These are phyloP conservation scores for Carallia pectinifolia DNA, from an alignment of 345 rosid genomes.

Conservation along the genomic window DNA sequence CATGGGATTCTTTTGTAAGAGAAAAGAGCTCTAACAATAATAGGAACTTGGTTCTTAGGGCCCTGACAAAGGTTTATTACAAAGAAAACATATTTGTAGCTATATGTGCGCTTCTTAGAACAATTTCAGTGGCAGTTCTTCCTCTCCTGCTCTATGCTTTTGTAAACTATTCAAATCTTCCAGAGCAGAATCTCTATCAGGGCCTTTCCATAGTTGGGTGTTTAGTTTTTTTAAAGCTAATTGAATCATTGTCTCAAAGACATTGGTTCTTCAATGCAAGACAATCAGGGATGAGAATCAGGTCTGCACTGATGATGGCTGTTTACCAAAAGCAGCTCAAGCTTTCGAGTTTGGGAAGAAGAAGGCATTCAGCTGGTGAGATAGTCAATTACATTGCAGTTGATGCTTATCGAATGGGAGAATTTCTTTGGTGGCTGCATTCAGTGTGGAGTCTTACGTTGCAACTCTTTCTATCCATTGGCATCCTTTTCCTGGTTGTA, in stretches of 20 bases:
- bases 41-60: conserved; percentile 15
- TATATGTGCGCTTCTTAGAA: conserved; percentile 25
- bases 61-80: conserved; percentile 14
- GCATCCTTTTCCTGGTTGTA: conserved; percentile 47
- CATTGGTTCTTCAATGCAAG: conserved; percentile 43
- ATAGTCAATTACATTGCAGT: conserved; percentile 57
- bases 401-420: conserved; percentile 55
- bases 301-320: conserved; percentile 40
- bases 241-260: conserved; percentile 53
- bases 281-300: conserved; percentile 42
- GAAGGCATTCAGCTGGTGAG: conserved; percentile 60
- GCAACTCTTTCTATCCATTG: conserved; percentile 55
- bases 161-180: conserved; percentile 48
- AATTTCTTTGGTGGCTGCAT: conserved; percentile 55
- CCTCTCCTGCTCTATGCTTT: conserved; percentile 39
- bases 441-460: conserved; percentile 46
- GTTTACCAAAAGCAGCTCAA: conserved; percentile 56
- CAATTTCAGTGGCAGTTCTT: conserved; percentile 20
- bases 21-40: not conserved
- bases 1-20: conserved; percentile 4
- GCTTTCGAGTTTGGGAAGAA: conserved; percentile 47
- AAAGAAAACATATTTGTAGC: conserved; percentile 20
- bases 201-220: conserved; percentile 44
- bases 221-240: conserved; percentile 50
- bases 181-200: conserved; percentile 31